A percentile compares a stretch with the other conserved stretches of the same genome.
Conservation (phyloP, 179 eudicot genomes). For the Vitellaria paradoxa region DNA sequence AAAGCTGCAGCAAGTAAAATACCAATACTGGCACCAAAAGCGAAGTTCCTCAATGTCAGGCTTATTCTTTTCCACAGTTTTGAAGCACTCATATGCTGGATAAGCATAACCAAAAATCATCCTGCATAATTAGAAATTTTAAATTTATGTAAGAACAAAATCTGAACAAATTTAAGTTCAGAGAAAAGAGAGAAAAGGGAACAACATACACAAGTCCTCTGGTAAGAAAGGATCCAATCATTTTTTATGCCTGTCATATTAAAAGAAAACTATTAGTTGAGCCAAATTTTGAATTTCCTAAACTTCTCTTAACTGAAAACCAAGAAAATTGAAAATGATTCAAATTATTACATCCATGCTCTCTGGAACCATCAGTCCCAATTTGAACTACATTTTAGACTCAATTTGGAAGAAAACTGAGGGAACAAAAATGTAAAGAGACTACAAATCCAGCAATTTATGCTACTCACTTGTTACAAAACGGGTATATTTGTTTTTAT, state of each 20-base stretch:
- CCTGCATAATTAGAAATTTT: slow-evolving; percentile 36
- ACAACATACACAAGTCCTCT: slow-evolving; percentile 82
- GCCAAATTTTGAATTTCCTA: not conserved
- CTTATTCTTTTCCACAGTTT: slow-evolving; percentile 81
- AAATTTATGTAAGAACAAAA: not conserved
- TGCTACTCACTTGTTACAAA: not conserved
- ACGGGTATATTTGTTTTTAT: no score
- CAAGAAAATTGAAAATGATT: not conserved
- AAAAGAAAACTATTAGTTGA: slow-evolving; percentile 20
- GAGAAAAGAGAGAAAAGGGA: not conserved
- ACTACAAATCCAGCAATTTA: not conserved
- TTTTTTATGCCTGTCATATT: slow-evolving; percentile 53
- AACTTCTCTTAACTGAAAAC: not conserved
- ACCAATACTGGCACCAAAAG: slow-evolving; percentile 99
- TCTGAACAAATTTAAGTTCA: not conserved
- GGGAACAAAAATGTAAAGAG: not conserved
- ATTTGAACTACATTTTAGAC: not conserved
- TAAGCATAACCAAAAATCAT: slow-evolving; percentile 85
- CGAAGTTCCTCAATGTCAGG: slow-evolving; percentile 88
- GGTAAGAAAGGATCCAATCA: slow-evolving; percentile 84
- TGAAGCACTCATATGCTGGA: slow-evolving; percentile 95
- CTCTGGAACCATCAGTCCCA: not conserved
- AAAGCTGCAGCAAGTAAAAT: slow-evolving; percentile 15
- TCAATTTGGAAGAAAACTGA: not conserved
- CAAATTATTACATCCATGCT: not conserved